Evolutionary conservation across 331 rosid genomes (phyloP), one percentile per base, ranked within the genome.

Genomic region (Quercus phellos): DNA sequence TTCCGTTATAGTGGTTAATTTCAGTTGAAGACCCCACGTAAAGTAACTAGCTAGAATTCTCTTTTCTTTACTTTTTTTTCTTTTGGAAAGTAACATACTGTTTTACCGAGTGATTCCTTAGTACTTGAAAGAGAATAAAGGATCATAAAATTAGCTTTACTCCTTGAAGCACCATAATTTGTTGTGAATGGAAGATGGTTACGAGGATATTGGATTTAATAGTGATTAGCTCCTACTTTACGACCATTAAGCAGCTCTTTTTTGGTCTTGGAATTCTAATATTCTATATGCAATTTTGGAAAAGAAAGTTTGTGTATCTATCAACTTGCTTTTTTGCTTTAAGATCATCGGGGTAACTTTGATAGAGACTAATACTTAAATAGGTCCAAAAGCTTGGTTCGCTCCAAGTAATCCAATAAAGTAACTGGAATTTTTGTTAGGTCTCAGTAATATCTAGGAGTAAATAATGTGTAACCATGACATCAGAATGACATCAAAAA

Each of bases 1-100:
- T 83, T 88, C 92, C n/a, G 94, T 91, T 91, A 88, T 86, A 82
- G 90, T 85, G 87, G 94, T 88, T 91, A 83, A 18, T 84, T 84
- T 84, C 89, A 72, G 92, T 91, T 93, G 87, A 85, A 83, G 82
- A 82, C 69, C 87, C 72, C 73, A 77, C 79, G 18, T 53, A 82
- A 73, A 53, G 75, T 70, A 60, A 60, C 64, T 3, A 12, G 38
- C 22, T 51, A 38, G 56, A 76, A 56, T 74, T 74, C 13, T 68
- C 73, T 56, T 60, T 55, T 74, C 72, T 16, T 68, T 70, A 7
- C 0, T 38, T 35, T 8, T 38, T 7, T 69, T 77, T 67, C 78
- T 82, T 77, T 81, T 43, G 53, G 78, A 86, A 90, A 82, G 83
- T 32, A 59, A 74, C 50, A 4, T 19, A 72, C 27, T 50, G 55